Evolutionary conservation across 192 early-diverging fungal species (phyloP), one percentile per base, ranked within the genome.

Genomic region (Borealophlyctis nickersoniae): DNA sequence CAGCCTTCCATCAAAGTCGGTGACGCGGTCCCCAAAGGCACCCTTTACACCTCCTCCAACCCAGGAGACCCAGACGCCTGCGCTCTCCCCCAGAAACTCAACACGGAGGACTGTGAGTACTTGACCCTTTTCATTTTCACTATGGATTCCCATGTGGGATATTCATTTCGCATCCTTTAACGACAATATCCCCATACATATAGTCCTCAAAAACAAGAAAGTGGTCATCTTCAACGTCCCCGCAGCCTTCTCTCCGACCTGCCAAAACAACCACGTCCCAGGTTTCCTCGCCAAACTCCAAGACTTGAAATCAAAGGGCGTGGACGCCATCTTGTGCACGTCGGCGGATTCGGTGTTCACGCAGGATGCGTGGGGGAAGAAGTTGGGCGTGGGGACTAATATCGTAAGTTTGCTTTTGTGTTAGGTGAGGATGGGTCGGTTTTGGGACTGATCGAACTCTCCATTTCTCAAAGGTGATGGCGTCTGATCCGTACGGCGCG

Each of bases 401-500:
- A 71, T 86, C 30, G 57, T 58, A 58, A 13, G 57, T 58, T 19
- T 13, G 9, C 39, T 19, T 19, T 45, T n/a, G n/a, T n/a, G n/a
- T n/a, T n/a, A n/a, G n/a, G n/a, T n/a, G n/a, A n/a, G n/a, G n/a
- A n/a, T n/a, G n/a, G n/a, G n/a, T n/a, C n/a, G n/a, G n/a, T n/a
- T n/a, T n/a, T n/a, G n/a, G n/a, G n/a, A n/a, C n/a, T n/a, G n/a
- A n/a, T n/a, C n/a, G n/a, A n/a, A n/a, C n/a, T n/a, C n/a, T n/a
- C n/a, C n/a, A n/a, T n/a, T n/a, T 45, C 39, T 50, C 28, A 5
- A 28, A 62, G 61, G 71, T 81, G 57, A 88, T 92, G 87, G 83
- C 87, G 57, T 85, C 87, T 32, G 91, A 92, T 66, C 89, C 85
- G 35, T 88, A 86, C 70, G 86, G 78, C 58, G 81, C 80, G 22